Conservation (phyloP, 331 rosid species). For the Telfairia occidentalis region DNA sequence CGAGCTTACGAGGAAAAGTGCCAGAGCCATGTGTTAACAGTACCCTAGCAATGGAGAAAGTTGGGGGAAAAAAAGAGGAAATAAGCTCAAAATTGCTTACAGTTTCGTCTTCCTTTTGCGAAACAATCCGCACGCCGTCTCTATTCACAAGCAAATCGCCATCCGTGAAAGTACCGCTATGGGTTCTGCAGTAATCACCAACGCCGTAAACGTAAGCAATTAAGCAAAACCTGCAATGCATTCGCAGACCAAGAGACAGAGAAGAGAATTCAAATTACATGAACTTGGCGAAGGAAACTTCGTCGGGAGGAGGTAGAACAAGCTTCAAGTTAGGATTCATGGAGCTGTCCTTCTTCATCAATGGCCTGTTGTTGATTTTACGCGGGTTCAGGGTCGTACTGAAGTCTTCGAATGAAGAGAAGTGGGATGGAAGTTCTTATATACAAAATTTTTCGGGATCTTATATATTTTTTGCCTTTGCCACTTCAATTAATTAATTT, state of each 20-base stretch:
- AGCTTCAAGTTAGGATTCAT: slow-evolving; percentile 47
- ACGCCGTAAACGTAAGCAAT: neutral
- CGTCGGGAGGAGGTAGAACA: slow-evolving; percentile 61
- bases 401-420: neutral
- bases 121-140: slow-evolving; percentile 80
- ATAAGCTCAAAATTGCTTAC: slow-evolving; percentile 26
- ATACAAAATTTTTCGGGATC: neutral
- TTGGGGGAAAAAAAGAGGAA: neutral
- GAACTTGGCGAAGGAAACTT: slow-evolving; percentile 50
- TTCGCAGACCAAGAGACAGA: slow-evolving; percentile 1
- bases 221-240: neutral
- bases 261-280: slow-evolving; percentile 36
- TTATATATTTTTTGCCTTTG: neutral
- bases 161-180: slow-evolving; percentile 80
- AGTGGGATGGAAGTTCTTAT: neutral
- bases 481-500: neutral
- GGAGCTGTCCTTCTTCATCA: slow-evolving; percentile 53
- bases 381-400: neutral
- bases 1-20: neutral
- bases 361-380: neutral
- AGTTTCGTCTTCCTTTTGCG: slow-evolving; percentile 59
- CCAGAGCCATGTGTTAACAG: neutral
- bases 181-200: slow-evolving; percentile 48
- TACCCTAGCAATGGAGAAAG: slow-evolving; percentile 1
- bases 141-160: slow-evolving; percentile 89